Percentiles rank a stretch among this genome's conserved stretches.
These are phyloP conservation scores for Populus alba DNA, from an alignment of 345 rosid genomes.

Conservation along the genomic window DNA sequence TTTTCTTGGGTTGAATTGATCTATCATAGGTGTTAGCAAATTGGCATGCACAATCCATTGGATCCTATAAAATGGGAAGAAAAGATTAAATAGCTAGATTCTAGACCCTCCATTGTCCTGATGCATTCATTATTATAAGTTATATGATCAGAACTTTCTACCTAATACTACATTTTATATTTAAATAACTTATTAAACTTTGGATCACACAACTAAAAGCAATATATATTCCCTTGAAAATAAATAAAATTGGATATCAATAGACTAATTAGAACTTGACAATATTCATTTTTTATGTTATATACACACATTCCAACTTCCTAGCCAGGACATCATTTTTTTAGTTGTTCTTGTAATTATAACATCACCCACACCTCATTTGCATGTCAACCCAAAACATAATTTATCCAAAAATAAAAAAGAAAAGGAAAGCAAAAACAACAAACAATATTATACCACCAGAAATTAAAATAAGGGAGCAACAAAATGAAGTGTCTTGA, in stretches of 20 bases:
- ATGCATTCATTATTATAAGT: neutral
- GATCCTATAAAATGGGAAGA: neutral
- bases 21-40: neutral
- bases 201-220: neutral
- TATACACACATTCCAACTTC: neutral
- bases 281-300: neutral
- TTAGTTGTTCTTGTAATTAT: neutral
- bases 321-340: neutral
- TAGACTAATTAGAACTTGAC: neutral
- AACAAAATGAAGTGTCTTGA: neutral
- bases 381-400: neutral
- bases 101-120: neutral
- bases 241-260: neutral
- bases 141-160: neutral
- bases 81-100: neutral
- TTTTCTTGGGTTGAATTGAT: neutral
- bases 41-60: neutral
- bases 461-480: neutral
- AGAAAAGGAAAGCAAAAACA: neutral
- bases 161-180: neutral
- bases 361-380: neutral
- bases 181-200: neutral
- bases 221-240: neutral
- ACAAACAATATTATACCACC: neutral
- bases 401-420: neutral